Base-by-base conservation (phyloP, 1,284 basidiomycete species). In the Ceratobasidium sp. region DNA sequence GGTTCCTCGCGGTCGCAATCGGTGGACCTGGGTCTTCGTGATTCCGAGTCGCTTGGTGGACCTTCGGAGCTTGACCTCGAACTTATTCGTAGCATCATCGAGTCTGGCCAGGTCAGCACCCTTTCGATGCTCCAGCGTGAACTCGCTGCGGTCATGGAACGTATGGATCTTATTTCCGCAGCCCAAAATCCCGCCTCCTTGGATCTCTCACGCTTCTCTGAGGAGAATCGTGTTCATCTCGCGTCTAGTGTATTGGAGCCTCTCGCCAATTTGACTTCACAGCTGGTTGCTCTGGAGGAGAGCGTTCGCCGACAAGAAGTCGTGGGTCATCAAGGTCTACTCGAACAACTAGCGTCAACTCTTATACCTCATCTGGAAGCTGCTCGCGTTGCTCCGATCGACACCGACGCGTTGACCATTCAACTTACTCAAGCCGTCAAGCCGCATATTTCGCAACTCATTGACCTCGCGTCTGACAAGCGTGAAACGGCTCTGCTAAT, bases 391-490 rank as follows among this genome's bases (percentile, higher is more conserved):
- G 92, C 93, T 68, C 87, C 90, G 13, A 87, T 95, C 70, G 93
- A 95, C 83, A 93, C 95, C 82, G 93, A 95, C 58, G 87, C 88
- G 79, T 86, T 95, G 78, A 95, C 94, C 0, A 86, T 86, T 49
- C 90, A 91, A 81, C 89, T 95, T 18, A 89, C 92, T 18, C 93
- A 95, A 84, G 93, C 94, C 0, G 94, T 95, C 82, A 95, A 95
- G 82, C 94, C 94, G 9, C 93, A 95, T 81, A 95, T 95, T 28
- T 90, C 92, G 1, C 94, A 95, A 82, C 90, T 95, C 79, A 95
- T 95, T 80, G 94, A 95, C 83, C 89, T 95, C 68, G 91, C 94
- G 23, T 94, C 93, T 0, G 94, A 95, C 83, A 95, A 95, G 83
- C 89, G 92, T 49, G 94, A 95, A 84, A 95, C 94, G 6, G 94